Percentiles rank a stretch among this genome's conserved stretches.
These are phyloP conservation scores for Acanthamoeba lugdunensis DNA, from an alignment of 208 protist species.

Conservation along the genomic window DNA sequence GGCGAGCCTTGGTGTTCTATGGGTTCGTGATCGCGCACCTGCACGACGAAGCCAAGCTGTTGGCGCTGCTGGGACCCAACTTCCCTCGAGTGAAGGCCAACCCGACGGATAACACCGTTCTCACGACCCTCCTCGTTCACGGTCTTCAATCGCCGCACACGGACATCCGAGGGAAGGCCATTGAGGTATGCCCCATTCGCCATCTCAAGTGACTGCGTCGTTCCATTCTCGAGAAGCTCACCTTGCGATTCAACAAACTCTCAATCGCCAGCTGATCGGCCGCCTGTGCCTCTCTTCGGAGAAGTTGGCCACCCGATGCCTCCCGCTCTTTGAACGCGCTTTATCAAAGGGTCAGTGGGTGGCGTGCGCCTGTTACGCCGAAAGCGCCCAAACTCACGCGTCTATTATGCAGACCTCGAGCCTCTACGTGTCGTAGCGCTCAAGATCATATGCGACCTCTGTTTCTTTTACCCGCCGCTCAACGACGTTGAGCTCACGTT, in stretches of 20 bases:
- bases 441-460: slow-evolving; percentile 22
- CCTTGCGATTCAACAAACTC: background rate
- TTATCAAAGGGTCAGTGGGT: background rate
- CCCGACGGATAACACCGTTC: background rate
- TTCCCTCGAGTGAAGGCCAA: slow-evolving; percentile 3
- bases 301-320: background rate
- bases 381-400: background rate
- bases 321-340: slow-evolving; percentile 13
- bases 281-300: background rate
- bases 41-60: slow-evolving; percentile 45
- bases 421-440: background rate
- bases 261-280: background rate
- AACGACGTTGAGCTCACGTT: background rate
- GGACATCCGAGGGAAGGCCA: slow-evolving; percentile 31
- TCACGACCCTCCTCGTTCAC: slow-evolving; percentile 16
- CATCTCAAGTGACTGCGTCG: background rate
- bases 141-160: background rate
- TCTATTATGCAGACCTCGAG: background rate
- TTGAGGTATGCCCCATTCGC: background rate
- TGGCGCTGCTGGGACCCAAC: background rate
- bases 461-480: slow-evolving; percentile 31
- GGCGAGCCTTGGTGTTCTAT: slow-evolving; percentile 6
- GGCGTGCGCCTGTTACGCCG: background rate
- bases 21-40: slow-evolving; percentile 2
- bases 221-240: background rate